Evolutionary conservation across 83 land plant species (phyloP).

Genomic region (Isoetes engelmannii): DNA sequence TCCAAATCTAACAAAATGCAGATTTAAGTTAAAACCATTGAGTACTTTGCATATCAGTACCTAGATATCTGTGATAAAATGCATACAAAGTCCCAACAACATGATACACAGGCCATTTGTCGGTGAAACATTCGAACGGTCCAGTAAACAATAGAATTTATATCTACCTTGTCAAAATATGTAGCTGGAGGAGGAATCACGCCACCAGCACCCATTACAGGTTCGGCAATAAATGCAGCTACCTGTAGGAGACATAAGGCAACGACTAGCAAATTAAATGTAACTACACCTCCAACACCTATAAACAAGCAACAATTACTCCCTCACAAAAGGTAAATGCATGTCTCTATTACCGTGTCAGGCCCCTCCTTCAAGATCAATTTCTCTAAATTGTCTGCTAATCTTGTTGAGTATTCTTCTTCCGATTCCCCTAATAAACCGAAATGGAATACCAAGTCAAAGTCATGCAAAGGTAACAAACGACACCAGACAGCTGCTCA

Average conservation of each 20-base stretch:
- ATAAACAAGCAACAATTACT: background rate
- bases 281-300: background rate
- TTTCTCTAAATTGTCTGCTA: constrained; percentile 86
- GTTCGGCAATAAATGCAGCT: constrained; percentile 99
- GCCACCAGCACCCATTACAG: constrained; percentile 99
- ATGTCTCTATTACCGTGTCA: constrained; percentile 56
- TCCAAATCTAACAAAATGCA: no score
- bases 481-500: no score
- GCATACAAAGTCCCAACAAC: no score
- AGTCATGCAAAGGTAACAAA: no score
- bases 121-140: no score
- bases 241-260: constrained; percentile 41
- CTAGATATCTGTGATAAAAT: no score
- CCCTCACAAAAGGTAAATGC: no score
- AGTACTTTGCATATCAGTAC: no score
- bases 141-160: no score
- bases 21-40: no score
- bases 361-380: constrained; percentile 93
- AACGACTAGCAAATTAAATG: constrained; percentile 2
- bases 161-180: constrained; percentile 82
- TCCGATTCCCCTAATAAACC: constrained; percentile 66
- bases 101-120: no score
- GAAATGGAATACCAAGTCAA: no score
- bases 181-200: constrained; percentile 91
- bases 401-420: constrained; percentile 83